Evolutionary conservation across 768 basidiomycete genomes (phyloP).

Genomic region (Asterophora parasitica): DNA sequence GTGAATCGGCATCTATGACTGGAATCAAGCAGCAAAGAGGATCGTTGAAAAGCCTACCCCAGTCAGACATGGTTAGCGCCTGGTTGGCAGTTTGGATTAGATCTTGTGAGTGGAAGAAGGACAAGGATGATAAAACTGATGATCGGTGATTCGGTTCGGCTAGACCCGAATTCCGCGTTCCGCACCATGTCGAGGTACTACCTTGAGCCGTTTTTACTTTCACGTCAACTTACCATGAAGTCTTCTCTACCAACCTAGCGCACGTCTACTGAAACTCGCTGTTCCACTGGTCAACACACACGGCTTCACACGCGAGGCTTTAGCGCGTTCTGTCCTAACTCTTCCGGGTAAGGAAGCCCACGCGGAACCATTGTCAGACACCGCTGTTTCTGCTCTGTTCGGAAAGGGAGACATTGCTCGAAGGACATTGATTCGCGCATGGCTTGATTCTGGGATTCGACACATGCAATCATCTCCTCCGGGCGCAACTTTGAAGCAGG

Average conservation of each 20-base stretch:
- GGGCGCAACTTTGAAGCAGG: slow-evolving; percentile 38
- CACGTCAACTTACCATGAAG: background rate
- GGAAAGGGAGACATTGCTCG: slow-evolving; percentile 65
- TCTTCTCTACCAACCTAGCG: slow-evolving; percentile 14
- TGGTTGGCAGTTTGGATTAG: slow-evolving; percentile 11
- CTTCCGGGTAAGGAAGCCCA: slow-evolving; percentile 46
- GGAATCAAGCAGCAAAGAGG: background rate
- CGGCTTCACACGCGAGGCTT: slow-evolving; percentile 71
- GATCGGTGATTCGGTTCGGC: slow-evolving; percentile 23
- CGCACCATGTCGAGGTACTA: slow-evolving; percentile 19
- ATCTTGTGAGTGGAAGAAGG: slow-evolving; percentile 8
- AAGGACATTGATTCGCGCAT: slow-evolving; percentile 60
- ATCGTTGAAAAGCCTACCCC: slow-evolving; percentile 25
- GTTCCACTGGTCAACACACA: slow-evolving; percentile 59
- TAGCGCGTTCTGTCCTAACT: slow-evolving; percentile 58
- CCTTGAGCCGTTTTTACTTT: background rate
- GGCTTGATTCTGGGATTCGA: slow-evolving; percentile 62
- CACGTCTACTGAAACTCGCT: slow-evolving; percentile 52
- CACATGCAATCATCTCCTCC: slow-evolving; percentile 37
- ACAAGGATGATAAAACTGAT: slow-evolving; percentile 13
- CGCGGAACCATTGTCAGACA: slow-evolving; percentile 59
- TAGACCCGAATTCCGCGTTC: slow-evolving; percentile 16
- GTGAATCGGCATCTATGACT: slow-evolving; percentile 6
- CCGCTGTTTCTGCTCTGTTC: slow-evolving; percentile 68
- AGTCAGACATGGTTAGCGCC: slow-evolving; percentile 33